Conservation (phyloP, 345 rosid genomes). For the Eucalyptus caleyi region DNA sequence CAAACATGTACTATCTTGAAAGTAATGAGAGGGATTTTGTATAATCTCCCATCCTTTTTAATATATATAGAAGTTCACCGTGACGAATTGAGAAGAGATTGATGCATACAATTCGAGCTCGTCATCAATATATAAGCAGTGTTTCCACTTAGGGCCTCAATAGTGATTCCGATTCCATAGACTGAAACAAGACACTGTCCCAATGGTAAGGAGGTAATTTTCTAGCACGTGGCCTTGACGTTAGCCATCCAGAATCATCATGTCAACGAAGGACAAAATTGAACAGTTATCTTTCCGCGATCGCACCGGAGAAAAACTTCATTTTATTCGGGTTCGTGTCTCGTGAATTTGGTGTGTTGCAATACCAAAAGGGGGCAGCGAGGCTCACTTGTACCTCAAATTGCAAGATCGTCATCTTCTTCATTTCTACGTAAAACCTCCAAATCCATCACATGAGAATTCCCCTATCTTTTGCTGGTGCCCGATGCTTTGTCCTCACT, state of each 20-base stretch:
- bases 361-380: background rate
- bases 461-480: background rate
- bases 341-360: background rate
- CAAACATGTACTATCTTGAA: background rate
- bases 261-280: background rate
- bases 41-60: background rate
- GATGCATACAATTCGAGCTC: background rate
- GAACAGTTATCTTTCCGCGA: background rate
- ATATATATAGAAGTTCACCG: background rate
- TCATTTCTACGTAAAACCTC: background rate
- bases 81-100: background rate
- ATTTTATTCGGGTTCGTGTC: background rate
- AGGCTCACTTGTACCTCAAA: background rate
- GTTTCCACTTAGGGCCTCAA: background rate
- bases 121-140: background rate
- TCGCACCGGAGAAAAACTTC: background rate
- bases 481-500: background rate
- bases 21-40: background rate
- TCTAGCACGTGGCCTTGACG: background rate
- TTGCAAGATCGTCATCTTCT: background rate
- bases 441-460: background rate
- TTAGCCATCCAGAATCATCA: background rate
- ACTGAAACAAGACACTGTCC: background rate
- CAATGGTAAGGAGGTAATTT: background rate
- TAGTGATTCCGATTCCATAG: background rate